A percentile compares a stretch with the other conserved stretches of the same genome.
Conservation (phyloP, 148 eudicot genomes). For the Selenicereus undatus region DNA sequence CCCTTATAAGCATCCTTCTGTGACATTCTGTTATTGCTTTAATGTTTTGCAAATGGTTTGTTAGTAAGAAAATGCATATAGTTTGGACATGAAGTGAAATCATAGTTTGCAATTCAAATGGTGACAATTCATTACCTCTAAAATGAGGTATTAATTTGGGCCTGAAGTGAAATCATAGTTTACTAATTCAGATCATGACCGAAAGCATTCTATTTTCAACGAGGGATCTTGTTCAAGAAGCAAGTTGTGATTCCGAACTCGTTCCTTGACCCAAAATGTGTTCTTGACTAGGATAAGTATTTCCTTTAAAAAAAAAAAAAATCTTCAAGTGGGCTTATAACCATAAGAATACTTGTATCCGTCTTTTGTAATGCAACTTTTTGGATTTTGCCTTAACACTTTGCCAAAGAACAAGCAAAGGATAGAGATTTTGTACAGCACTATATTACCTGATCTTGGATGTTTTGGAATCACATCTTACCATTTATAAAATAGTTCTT, state of each 20-base stretch:
- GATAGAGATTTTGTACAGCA: background rate
- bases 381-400: background rate
- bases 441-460: background rate
- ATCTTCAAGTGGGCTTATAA: background rate
- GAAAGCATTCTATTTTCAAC: background rate
- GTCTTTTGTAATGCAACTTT: background rate
- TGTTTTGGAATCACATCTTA: background rate
- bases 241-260: background rate
- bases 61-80: background rate
- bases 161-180: background rate
- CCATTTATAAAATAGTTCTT: background rate
- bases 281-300: background rate
- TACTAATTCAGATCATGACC: background rate
- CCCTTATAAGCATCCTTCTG: background rate
- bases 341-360: background rate
- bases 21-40: background rate
- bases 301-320: no score
- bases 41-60: background rate
- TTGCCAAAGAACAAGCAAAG: background rate
- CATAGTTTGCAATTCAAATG: no score
- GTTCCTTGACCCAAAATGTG: background rate
- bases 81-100: background rate
- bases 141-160: background rate
- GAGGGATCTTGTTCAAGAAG: background rate
- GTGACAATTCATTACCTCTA: background rate